phyloP scores from a whole-genome alignment of 371 early-diverging fungal genomes.

The Actinomucor elegans region DNA sequence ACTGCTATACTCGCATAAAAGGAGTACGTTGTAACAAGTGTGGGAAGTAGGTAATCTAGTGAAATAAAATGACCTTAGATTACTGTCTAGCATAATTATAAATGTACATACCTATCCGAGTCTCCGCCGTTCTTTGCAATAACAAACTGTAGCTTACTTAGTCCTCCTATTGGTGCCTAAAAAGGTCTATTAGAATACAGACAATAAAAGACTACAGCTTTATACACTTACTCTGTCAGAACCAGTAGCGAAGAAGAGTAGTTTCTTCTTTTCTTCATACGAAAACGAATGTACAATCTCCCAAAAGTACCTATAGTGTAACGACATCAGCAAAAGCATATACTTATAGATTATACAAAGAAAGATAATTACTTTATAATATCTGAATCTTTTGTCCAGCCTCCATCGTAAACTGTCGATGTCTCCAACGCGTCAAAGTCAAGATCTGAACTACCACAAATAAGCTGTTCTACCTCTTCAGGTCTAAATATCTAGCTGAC shows the following conservation, averaged over 20 bases:
- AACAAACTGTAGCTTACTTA: conserved; percentile 89
- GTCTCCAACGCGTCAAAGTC: conserved; percentile 85
- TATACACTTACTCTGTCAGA: conserved; percentile 82
- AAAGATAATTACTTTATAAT: conserved; percentile 53
- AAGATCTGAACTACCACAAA: conserved; percentile 91
- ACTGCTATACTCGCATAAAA: conserved; percentile 86
- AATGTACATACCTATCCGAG: conserved; percentile 55
- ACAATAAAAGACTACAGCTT: too few species aligned
- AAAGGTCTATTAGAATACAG: too few species aligned
- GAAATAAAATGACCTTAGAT: conserved; percentile 13
- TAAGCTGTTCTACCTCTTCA: conserved; percentile 93
- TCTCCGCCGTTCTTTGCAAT: conserved; percentile 98
- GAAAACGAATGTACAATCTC: conserved; percentile 82
- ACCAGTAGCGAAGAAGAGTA: conserved; percentile 97
- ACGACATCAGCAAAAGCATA: too few species aligned
- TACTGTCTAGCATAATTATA: not conserved
- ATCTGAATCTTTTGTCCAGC: conserved; percentile 64
- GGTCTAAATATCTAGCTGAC: conserved; percentile 77
- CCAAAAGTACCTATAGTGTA: conserved; percentile 88
- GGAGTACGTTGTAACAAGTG: conserved; percentile 91
- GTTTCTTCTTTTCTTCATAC: conserved; percentile 83
- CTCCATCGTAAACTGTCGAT: conserved; percentile 89
- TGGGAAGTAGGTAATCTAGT: conserved; percentile 70
- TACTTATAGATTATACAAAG: not conserved
- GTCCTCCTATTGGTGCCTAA: conserved; percentile 91